These are phyloP conservation scores for Geosmithia flava DNA, from an alignment of 2,329 filamentous ascomycete genomes.

Conservation along the genomic window DNA sequence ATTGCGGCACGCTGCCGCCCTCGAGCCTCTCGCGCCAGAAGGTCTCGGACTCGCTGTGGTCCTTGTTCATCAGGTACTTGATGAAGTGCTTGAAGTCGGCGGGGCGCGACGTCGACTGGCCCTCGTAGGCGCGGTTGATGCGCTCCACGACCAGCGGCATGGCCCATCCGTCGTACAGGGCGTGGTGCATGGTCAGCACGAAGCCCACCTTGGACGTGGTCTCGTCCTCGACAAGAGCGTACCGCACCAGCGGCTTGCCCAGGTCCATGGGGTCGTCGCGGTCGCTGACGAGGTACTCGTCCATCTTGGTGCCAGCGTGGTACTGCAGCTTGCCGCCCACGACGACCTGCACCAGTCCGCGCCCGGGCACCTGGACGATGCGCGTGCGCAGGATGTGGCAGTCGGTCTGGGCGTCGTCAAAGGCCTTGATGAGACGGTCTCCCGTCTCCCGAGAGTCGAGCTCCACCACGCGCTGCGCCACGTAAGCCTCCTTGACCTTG, in stretches of 20 bases:
- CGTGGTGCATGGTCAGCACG: constrained; percentile 43
- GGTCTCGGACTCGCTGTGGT: constrained; percentile 23
- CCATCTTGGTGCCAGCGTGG: constrained; percentile 18
- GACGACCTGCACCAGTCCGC: constrained; percentile 34
- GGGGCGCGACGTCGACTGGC: constrained; percentile 14
- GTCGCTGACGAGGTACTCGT: constrained; percentile 26
- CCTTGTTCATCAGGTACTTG: constrained; percentile 27
- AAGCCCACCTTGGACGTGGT: constrained; percentile 24
- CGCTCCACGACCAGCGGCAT: constrained; percentile 36
- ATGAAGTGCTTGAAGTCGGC: constrained; percentile 37
- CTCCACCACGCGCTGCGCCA: constrained; percentile 34
- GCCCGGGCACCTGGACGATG: constrained; percentile 30
- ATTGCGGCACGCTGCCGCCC: constrained; percentile 31
- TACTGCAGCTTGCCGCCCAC: constrained; percentile 24
- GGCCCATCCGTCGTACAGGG: constrained; percentile 44
- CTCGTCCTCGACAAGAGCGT: constrained; percentile 24
- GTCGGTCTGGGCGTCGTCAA: constrained; percentile 21
- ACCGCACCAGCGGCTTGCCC: constrained; percentile 31
- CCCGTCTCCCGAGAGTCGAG: constrained; percentile 22
- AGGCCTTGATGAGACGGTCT: constrained; percentile 26
- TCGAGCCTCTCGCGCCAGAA: constrained; percentile 34
- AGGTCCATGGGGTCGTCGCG: constrained; percentile 27
- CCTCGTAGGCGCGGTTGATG: constrained; percentile 30
- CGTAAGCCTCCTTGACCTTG: constrained; percentile 37
- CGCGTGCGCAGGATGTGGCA: constrained; percentile 33